Conservation (phyloP, 2,329 filamentous ascomycete species). For the Trichoderma citrinoviride region DNA sequence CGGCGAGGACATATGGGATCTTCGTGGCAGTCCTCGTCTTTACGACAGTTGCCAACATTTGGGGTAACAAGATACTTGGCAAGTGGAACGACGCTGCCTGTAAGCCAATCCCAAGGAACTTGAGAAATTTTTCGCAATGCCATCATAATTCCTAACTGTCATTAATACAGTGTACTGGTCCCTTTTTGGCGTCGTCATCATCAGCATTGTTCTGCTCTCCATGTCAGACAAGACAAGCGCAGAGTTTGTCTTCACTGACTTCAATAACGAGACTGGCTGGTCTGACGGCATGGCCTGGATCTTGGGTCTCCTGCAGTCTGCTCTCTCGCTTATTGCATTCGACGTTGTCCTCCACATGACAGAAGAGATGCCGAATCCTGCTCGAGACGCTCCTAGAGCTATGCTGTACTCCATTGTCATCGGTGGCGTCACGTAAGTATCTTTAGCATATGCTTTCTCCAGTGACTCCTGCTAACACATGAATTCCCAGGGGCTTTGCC, state of each 20-base stretch:
- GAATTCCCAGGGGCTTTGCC: not conserved
- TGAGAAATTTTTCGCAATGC: not conserved
- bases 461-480: not conserved
- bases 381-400: slow-evolving; percentile 4
- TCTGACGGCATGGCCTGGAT: slow-evolving; percentile 15
- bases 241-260: slow-evolving; percentile 12
- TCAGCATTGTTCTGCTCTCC: slow-evolving; percentile 9
- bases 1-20: slow-evolving; percentile 4
- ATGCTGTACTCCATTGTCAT: slow-evolving; percentile 11
- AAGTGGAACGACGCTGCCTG: slow-evolving; percentile 13
- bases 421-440: slow-evolving; percentile 9
- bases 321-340: slow-evolving; percentile 10
- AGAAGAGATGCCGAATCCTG: slow-evolving; percentile 12
- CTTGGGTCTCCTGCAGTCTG: slow-evolving; percentile 8
- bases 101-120: not conserved
- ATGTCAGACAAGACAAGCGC: slow-evolving; percentile 17
- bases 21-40: slow-evolving; percentile 14
- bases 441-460: no score
- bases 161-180: slow-evolving; percentile 10
- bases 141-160: not conserved
- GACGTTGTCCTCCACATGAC: slow-evolving; percentile 11
- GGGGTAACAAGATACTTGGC: slow-evolving; percentile 4
- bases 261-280: slow-evolving; percentile 15
- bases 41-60: slow-evolving; percentile 10
- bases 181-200: slow-evolving; percentile 3